Percentiles rank a stretch among this genome's conserved stretches.
phyloP scores from a whole-genome alignment of 2,329 filamentous ascomycete genomes.

The Ascocoryne sarcoides region DNA sequence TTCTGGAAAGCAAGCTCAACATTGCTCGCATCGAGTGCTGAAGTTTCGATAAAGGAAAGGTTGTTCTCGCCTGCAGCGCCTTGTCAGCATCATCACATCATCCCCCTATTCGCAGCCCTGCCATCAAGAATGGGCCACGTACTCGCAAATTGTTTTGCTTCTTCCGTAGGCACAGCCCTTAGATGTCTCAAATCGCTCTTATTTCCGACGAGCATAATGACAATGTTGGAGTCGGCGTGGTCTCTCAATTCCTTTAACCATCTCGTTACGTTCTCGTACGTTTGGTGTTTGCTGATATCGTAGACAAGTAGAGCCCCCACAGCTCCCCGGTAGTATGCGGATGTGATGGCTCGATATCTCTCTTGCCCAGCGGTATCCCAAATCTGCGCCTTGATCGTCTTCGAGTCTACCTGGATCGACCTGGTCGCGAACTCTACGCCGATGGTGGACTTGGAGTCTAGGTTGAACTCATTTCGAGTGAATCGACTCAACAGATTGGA shows the following conservation, averaged over 20 bases:
- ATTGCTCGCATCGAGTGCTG: constrained; percentile 96
- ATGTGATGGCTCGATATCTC: constrained; percentile 97
- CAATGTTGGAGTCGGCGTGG: constrained; percentile 96
- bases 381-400: constrained; percentile 99
- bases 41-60: constrained; percentile 98
- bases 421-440: constrained; percentile 98
- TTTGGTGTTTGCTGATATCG: constrained; percentile 99
- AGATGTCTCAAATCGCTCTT: constrained; percentile 99
- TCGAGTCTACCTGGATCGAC: constrained; percentile 96
- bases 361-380: constrained; percentile 99
- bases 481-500: constrained; percentile 99
- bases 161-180: constrained; percentile 91
- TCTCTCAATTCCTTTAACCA: constrained; percentile 99
- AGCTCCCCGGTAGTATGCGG: constrained; percentile 96
- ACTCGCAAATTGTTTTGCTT: constrained; percentile 98
- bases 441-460: constrained; percentile 99
- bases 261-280: constrained; percentile 96
- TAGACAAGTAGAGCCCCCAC: constrained; percentile 97
- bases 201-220: constrained; percentile 99
- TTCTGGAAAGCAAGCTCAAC: constrained; percentile 99
- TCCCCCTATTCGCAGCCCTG: background rate
- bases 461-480: constrained; percentile 99
- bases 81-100: constrained; percentile 24
- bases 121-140: constrained; percentile 24
- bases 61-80: constrained; percentile 84